These are phyloP conservation scores for Yarrowia sp. DNA, from an alignment of 805 yeast species.

Conservation along the genomic window DNA sequence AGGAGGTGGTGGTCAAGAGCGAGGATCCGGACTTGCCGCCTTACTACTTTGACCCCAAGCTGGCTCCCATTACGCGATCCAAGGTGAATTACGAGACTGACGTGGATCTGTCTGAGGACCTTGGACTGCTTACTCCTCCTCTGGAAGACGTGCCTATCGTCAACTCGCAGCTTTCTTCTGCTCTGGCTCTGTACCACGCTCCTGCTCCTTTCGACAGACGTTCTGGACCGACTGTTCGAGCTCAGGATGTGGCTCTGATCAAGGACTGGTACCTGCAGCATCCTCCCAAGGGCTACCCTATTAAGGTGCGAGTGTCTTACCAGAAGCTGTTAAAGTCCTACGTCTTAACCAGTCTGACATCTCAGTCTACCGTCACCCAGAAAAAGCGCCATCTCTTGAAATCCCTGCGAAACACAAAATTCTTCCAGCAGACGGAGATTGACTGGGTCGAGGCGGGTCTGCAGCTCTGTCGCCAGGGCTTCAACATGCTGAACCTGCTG, in stretches of 20 bases:
- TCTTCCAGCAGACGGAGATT: constrained; percentile 83
- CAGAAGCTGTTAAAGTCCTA: constrained; percentile 80
- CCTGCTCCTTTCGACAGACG: constrained; percentile 82
- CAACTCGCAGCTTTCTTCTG: constrained; percentile 49
- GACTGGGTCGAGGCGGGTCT: constrained; percentile 99
- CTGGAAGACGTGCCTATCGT: constrained; percentile 49
- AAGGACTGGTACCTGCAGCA: constrained; percentile 79
- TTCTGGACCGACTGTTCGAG: constrained; percentile 69
- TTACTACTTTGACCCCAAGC: constrained; percentile 53
- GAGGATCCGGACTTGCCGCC: constrained; percentile 54
- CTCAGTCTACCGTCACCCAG: constrained; percentile 44
- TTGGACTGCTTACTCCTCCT: constrained; percentile 36
- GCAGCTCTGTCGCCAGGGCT: constrained; percentile 90
- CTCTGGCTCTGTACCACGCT: constrained; percentile 71
- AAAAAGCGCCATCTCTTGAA: constrained; percentile 60
- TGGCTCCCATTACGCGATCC: constrained; percentile 53
- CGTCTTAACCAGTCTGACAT: constrained; percentile 70
- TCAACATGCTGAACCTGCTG: constrained; percentile 83
- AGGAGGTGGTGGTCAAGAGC: constrained; percentile 48
- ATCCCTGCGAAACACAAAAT: constrained; percentile 72
- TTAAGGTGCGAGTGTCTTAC: constrained; percentile 80
- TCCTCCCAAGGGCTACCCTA: constrained; percentile 57
- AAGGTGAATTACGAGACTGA: constrained; percentile 39
- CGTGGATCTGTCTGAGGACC: constrained; percentile 43
- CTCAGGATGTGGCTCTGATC: constrained; percentile 84